Percentiles rank a stretch among this genome's conserved stretches.
Evolutionary conservation across 768 basidiomycete species (phyloP).

Genomic region (Psilocybe cyanescens): DNA sequence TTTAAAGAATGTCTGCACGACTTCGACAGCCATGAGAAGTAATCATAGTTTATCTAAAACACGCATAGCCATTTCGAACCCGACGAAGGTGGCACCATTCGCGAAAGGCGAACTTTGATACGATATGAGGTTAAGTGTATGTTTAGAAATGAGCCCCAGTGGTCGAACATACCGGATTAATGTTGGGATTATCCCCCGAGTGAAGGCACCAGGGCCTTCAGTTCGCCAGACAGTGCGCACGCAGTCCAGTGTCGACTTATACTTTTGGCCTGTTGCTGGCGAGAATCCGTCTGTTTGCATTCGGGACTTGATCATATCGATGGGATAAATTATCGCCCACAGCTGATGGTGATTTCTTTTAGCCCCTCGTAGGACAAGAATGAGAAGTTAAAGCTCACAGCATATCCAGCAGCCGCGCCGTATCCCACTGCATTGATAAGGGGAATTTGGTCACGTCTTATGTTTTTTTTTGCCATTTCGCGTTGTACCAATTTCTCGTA

Average conservation of each 20-base stretch:
- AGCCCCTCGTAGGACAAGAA: not conserved
- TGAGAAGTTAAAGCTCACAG: constrained; percentile 50
- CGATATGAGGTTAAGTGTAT: not conserved
- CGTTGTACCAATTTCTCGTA: constrained; percentile 93
- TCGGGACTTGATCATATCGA: constrained; percentile 95
- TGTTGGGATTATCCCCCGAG: constrained; percentile 89
- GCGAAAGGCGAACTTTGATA: constrained; percentile 84
- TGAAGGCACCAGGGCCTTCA: constrained; percentile 87
- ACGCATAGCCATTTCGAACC: constrained; percentile 91
- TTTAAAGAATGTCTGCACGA: not conserved
- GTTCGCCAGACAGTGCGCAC: constrained; percentile 80
- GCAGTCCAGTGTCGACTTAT: constrained; percentile 82
- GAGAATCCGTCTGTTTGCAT: constrained; percentile 95
- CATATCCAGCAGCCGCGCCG: constrained; percentile 92
- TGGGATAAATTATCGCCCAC: constrained; percentile 93
- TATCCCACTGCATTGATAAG: constrained; percentile 81
- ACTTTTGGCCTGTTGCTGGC: constrained; percentile 76
- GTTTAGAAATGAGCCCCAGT: not conserved
- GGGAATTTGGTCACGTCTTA: constrained; percentile 75
- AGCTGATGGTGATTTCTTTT: constrained; percentile 45
- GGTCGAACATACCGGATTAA: constrained; percentile 72
- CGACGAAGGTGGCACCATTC: constrained; percentile 96
- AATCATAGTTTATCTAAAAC: constrained; percentile 48
- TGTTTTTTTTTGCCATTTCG: constrained; percentile 76
- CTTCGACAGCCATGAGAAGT: not conserved